These are phyloP conservation scores for Aspergillus luchuensis DNA, from an alignment of 2,329 filamentous ascomycete species.

Conservation along the genomic window DNA sequence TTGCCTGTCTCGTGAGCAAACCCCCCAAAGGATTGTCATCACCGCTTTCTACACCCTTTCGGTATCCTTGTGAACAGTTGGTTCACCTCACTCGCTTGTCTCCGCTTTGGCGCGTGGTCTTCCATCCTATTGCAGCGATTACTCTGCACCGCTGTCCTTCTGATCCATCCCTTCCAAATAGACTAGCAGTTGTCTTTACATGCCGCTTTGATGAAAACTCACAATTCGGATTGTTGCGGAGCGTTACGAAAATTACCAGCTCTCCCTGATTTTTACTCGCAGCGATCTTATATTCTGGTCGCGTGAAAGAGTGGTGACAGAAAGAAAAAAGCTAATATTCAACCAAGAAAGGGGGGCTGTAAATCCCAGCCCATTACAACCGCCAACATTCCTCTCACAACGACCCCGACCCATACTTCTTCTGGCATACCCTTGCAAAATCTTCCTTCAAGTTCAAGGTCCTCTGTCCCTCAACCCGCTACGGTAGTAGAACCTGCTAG, in stretches of 20 bases:
- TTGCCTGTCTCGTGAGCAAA: constrained; percentile 24
- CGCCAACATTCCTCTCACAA: constrained; percentile 83
- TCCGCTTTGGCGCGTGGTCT: constrained; percentile 10
- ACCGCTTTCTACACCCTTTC: constrained; percentile 19
- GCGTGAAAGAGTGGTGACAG: not conserved
- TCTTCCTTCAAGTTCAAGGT: constrained; percentile 50
- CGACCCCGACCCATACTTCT: constrained; percentile 60
- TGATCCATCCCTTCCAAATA: constrained; percentile 10
- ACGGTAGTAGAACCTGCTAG: constrained; percentile 45
- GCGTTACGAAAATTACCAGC: constrained; percentile 12
- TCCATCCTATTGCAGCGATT: constrained; percentile 12
- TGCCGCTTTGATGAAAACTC: constrained; percentile 12
- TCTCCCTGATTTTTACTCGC: constrained; percentile 7
- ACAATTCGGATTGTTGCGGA: constrained; percentile 9
- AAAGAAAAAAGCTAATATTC: not conserved
- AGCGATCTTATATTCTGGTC: constrained; percentile 11
- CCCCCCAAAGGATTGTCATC: constrained; percentile 13
- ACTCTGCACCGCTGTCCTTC: constrained; percentile 3
- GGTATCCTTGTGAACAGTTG: not conserved
- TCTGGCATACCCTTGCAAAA: constrained; percentile 88
- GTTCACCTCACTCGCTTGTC: constrained; percentile 8
- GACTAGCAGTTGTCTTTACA: constrained; percentile 6
- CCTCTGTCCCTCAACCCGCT: constrained; percentile 38
- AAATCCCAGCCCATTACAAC: constrained; percentile 71
- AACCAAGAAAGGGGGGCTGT: constrained; percentile 58